A percentile compares a stretch with the other conserved stretches of the same genome.
Conservation (phyloP, 176 grass and related monocot genomes). For the Luzula sylvatica region DNA sequence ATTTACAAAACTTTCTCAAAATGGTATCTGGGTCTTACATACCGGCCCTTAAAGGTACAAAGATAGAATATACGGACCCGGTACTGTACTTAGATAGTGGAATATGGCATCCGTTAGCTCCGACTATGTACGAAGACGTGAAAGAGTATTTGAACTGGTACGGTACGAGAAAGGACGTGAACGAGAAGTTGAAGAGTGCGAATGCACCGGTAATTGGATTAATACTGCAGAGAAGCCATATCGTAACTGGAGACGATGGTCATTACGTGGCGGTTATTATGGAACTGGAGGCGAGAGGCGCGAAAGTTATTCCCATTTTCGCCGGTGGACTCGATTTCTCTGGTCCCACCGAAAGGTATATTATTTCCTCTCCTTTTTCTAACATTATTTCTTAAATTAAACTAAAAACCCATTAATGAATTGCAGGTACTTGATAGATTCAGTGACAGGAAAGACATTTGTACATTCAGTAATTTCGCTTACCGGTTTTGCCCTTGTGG, state of each 20-base stretch:
- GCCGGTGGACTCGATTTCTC: conserved; percentile 90
- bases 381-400: not conserved
- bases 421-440: conserved; percentile 41
- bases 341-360: conserved; percentile 36
- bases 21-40: conserved; percentile 83
- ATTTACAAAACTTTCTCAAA: conserved; percentile 97
- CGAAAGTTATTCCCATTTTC: conserved; percentile 87
- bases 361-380: not conserved
- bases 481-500: conserved; percentile 92
- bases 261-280: conserved; percentile 99
- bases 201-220: conserved; percentile 64
- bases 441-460: conserved; percentile 69
- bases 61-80: conserved; percentile 70
- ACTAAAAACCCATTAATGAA: not conserved
- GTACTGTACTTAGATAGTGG: conserved; percentile 86
- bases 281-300: conserved; percentile 90
- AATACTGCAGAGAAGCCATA: conserved; percentile 90
- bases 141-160: conserved; percentile 99
- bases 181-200: conserved; percentile 38
- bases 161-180: conserved; percentile 52
- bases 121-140: conserved; percentile 79
- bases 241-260: conserved; percentile 82
- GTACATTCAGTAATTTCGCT: conserved; percentile 78
- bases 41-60: conserved; percentile 43
- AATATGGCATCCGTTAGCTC: conserved; percentile 92